Evolutionary conservation across 768 basidiomycete species (phyloP).

Genomic region (Lactarius vividus): DNA sequence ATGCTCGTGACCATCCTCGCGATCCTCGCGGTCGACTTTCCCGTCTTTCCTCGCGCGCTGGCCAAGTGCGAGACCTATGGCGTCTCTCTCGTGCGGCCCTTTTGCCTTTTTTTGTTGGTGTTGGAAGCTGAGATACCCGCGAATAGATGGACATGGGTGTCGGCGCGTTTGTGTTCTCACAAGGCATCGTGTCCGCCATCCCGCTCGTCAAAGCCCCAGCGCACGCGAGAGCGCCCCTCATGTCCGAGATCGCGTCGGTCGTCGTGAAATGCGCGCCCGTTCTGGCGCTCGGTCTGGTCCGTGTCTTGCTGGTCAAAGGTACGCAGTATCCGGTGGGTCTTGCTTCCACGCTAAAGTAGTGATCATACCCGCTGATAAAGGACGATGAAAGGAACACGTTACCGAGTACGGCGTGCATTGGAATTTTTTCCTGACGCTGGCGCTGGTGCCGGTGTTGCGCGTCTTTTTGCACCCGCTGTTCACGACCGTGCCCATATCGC

Average conservation of each 20-base stretch:
- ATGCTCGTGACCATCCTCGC: slow-evolving; percentile 87
- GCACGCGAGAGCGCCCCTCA: slow-evolving; percentile 48
- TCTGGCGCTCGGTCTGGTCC: slow-evolving; percentile 66
- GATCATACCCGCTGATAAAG: slow-evolving; percentile 3
- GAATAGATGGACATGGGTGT: slow-evolving; percentile 95
- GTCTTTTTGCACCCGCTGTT: slow-evolving; percentile 68
- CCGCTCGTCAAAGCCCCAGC: slow-evolving; percentile 66
- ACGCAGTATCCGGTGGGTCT: slow-evolving; percentile 84
- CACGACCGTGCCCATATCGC: slow-evolving; percentile 50
- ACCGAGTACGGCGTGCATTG: slow-evolving; percentile 97
- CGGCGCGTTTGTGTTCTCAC: slow-evolving; percentile 95
- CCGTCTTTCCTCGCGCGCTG: slow-evolving; percentile 80
- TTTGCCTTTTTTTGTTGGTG: slow-evolving; percentile 1
- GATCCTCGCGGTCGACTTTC: slow-evolving; percentile 96
- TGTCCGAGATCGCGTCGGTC: slow-evolving; percentile 49
- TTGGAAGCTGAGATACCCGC: not conserved
- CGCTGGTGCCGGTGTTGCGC: slow-evolving; percentile 71
- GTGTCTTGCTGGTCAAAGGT: slow-evolving; percentile 87
- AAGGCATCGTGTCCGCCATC: slow-evolving; percentile 88
- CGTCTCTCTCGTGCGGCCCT: slow-evolving; percentile 73
- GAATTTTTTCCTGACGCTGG: slow-evolving; percentile 98
- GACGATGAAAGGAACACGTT: slow-evolving; percentile 70
- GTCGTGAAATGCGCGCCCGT: slow-evolving; percentile 65
- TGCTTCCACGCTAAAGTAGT: not conserved
- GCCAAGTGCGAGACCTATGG: slow-evolving; percentile 96